phyloP scores from a whole-genome alignment of 1,284 basidiomycete species.

The Porodaedalea pini region DNA sequence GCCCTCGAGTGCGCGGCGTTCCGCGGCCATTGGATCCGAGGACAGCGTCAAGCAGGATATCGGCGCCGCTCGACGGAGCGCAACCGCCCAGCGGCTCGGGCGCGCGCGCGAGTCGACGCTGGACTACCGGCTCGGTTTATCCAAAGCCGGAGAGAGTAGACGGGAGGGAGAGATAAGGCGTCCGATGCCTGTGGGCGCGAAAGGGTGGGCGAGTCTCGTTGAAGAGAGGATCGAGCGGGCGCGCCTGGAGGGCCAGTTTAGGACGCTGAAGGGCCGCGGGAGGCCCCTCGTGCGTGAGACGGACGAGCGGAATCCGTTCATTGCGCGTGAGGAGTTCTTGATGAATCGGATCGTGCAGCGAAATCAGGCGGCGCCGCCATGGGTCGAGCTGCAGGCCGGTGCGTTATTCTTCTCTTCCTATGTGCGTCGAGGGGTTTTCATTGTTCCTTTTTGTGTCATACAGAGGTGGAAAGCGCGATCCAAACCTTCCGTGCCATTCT shows the following conservation, averaged over 20 bases:
- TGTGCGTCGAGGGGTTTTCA: neutral
- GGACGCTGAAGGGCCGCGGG: constrained; percentile 71
- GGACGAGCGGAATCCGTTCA: constrained; percentile 80
- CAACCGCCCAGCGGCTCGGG: constrained; percentile 55
- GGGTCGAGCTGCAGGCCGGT: constrained; percentile 84
- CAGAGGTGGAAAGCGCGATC: constrained; percentile 56
- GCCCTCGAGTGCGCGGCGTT: constrained; percentile 29
- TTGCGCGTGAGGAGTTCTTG: constrained; percentile 73
- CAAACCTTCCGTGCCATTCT: constrained; percentile 63
- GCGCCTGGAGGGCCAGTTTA: constrained; percentile 65
- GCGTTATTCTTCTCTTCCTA: constrained; percentile 23
- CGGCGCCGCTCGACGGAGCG: constrained; percentile 49
- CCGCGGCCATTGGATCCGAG: constrained; percentile 39
- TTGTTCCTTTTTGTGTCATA: constrained; percentile 1
- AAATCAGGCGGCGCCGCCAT: constrained; percentile 85
- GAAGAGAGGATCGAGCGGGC: constrained; percentile 83
- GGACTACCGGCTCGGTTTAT: constrained; percentile 65
- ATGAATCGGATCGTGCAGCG: constrained; percentile 88
- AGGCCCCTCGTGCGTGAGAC: constrained; percentile 58
- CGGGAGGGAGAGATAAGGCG: constrained; percentile 32
- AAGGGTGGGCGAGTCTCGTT: constrained; percentile 72
- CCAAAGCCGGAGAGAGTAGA: constrained; percentile 27
- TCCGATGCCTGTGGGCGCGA: constrained; percentile 58
- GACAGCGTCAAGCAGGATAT: constrained; percentile 48
- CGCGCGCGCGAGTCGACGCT: constrained; percentile 68